Evolutionary conservation across 805 yeast species (phyloP), one percentile per base, ranked within the genome.

Genomic region (Starmera amethionina): DNA sequence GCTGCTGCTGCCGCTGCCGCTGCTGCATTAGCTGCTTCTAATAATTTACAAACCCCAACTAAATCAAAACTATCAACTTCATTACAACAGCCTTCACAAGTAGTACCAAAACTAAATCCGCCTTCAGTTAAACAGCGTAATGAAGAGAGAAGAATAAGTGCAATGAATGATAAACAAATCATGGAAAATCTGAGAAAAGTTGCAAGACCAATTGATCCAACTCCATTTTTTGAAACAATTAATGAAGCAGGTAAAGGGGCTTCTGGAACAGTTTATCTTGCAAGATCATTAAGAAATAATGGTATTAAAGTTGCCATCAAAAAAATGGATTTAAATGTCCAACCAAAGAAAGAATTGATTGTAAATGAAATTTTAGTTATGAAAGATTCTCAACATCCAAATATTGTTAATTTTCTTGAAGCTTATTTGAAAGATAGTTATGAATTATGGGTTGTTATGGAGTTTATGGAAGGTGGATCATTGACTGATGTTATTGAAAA

Each of bases 361-460:
- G 90, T 93, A 40, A 90, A 90, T 63, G 98, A 93, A 64, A 93
- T 93, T 50, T 64, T 90, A 50, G 97, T 93, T 19, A 93, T 93
- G 98, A 87, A 87, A 59, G 97, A 88, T 55, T 81, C 94, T 13
- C 89, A 84, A 47, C 97, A 93, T 63, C 81, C 83, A 45, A 93
- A 93, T 58, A 93, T 93, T 62, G 98, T 93, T 43, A 93, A 90
- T 59, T 93, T 86, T 62, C 64, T 93, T 44, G 97, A 90, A 56
- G 87, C 96, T 1, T 94, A 86, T 55, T 64, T 90, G 46, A 72
- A 88, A 40, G 86, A 87, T 4, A 68, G 72, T 37, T 72, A 75
- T 43, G 97, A 93, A 54, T 68, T 93, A 44, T 90, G 97, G 96
- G 98, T 93, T n/a, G 84, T 94, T 29, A 93, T 93, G 99, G 99